Evolutionary conservation across 306 rosid species (phyloP).

Genomic region (Cicer cuneatum): DNA sequence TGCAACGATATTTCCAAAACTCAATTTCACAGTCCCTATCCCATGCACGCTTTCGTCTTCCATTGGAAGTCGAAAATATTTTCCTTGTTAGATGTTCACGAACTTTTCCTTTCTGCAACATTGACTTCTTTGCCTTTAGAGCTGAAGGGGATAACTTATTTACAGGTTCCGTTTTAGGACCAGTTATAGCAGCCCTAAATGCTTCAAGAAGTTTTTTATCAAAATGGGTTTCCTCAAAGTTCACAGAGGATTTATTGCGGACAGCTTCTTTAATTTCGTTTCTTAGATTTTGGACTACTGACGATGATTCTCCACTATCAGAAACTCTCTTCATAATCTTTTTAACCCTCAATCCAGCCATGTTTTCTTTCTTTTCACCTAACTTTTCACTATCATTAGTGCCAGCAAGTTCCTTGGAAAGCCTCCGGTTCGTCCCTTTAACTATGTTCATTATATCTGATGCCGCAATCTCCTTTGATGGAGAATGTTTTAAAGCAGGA

Average conservation of each 20-base stretch:
- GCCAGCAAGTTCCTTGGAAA: slow-evolving; percentile 51
- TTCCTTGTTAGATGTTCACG: slow-evolving; percentile 91
- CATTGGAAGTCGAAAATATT: slow-evolving; percentile 76
- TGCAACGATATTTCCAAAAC: slow-evolving; percentile 96
- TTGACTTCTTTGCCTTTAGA: slow-evolving; percentile 73
- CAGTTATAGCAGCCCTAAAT: slow-evolving; percentile 83
- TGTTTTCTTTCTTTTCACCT: slow-evolving; percentile 58
- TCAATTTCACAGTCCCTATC: slow-evolving; percentile 96
- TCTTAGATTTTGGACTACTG: slow-evolving; percentile 77
- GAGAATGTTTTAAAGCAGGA: slow-evolving; percentile 48
- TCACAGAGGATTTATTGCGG: slow-evolving; percentile 68
- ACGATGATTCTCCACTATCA: slow-evolving; percentile 75
- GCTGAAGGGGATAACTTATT: slow-evolving; percentile 68
- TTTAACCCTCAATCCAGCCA: slow-evolving; percentile 85
- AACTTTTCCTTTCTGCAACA: slow-evolving; percentile 86
- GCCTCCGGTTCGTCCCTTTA: slow-evolving; percentile 61
- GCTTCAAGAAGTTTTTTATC: slow-evolving; percentile 96
- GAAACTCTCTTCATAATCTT: slow-evolving; percentile 92
- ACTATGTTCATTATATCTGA: slow-evolving; percentile 80
- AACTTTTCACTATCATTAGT: slow-evolving; percentile 51
- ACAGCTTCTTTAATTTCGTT: slow-evolving; percentile 93
- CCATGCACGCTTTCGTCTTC: slow-evolving; percentile 96
- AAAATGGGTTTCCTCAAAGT: slow-evolving; percentile 70
- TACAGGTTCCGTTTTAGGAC: slow-evolving; percentile 74
- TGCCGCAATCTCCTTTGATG: slow-evolving; percentile 46